These are phyloP conservation scores for Phytophthora melonis DNA, from an alignment of 352 stramenopile species.

Conservation along the genomic window DNA sequence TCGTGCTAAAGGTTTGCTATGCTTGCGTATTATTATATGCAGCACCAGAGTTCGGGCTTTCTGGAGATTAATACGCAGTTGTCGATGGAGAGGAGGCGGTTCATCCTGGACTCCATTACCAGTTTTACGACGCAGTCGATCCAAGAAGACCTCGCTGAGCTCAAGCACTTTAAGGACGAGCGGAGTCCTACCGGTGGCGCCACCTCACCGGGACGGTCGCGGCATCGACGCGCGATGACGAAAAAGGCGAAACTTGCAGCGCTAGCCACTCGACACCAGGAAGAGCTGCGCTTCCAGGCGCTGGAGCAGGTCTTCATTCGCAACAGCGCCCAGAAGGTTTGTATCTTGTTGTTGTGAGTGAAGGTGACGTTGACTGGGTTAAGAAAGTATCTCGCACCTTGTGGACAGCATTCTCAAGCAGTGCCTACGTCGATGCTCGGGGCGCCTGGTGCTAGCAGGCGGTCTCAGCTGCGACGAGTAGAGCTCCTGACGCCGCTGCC, in stretches of 20 bases:
- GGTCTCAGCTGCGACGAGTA: conserved; percentile 24
- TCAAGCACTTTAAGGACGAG: conserved; percentile 42
- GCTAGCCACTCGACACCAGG: conserved; percentile 55
- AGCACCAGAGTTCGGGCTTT: conserved; percentile 78
- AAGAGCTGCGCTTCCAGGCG: conserved; percentile 68
- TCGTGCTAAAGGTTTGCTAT: neutral
- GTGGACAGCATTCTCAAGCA: conserved; percentile 26
- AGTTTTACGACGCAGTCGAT: conserved; percentile 59
- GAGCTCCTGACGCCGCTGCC: conserved; percentile 26
- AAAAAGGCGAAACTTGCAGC: conserved; percentile 67
- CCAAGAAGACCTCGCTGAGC: conserved; percentile 59
- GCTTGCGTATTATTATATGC: neutral
- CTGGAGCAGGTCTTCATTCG: conserved; percentile 65
- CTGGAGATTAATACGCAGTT: conserved; percentile 84
- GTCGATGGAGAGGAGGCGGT: conserved; percentile 74
- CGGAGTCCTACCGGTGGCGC: neutral
- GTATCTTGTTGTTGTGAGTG: neutral
- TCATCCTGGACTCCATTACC: conserved; percentile 82
- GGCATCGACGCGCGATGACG: conserved; percentile 34
- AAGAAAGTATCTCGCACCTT: neutral
- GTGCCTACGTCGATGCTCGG: conserved; percentile 26
- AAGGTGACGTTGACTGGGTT: neutral
- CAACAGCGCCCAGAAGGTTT: conserved; percentile 53
- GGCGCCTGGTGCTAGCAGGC: conserved; percentile 19
- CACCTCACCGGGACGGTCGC: conserved; percentile 18